A percentile compares a stretch with the other conserved stretches of the same genome.
phyloP scores from a whole-genome alignment of 202 grass and related monocot genomes.

The Cymbopogon flexuosus region DNA sequence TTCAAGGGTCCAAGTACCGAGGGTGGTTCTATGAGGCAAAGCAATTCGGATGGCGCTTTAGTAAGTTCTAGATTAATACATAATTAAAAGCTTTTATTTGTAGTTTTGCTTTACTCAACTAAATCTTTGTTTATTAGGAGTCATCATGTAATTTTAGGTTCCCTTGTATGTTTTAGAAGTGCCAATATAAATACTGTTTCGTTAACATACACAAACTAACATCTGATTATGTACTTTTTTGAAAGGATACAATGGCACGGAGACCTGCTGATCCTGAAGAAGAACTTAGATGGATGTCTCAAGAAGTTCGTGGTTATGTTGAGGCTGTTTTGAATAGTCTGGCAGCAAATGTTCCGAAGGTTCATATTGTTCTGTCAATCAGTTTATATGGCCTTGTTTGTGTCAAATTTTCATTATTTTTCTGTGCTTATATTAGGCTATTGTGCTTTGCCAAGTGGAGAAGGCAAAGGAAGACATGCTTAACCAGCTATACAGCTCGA shows the following conservation, averaged over 20 bases:
- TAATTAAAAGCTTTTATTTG: background rate
- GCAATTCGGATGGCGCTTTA: slow-evolving; percentile 70
- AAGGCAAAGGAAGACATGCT: slow-evolving; percentile 99
- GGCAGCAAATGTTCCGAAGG: slow-evolving; percentile 96
- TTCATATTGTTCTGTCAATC: slow-evolving; percentile 26
- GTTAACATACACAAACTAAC: slow-evolving; percentile 19
- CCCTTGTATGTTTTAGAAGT: background rate
- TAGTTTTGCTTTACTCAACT: background rate
- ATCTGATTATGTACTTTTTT: slow-evolving; percentile 11
- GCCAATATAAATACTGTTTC: background rate
- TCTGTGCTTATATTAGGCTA: slow-evolving; percentile 55
- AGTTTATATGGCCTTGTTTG: background rate
- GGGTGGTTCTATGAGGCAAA: slow-evolving; percentile 62
- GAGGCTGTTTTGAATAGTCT: slow-evolving; percentile 98
- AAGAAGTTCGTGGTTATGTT: slow-evolving; percentile 97
- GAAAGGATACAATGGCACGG: slow-evolving; percentile 62
- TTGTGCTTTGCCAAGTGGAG: slow-evolving; percentile 97
- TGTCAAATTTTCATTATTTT: background rate
- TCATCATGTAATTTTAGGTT: background rate
- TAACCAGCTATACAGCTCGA: slow-evolving; percentile 90
- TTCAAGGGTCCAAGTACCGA: slow-evolving; percentile 56
- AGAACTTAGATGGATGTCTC: slow-evolving; percentile 98
- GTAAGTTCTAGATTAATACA: slow-evolving; percentile 47
- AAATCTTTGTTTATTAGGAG: background rate
- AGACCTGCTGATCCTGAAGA: slow-evolving; percentile 97